Conservation (phyloP, 2,329 filamentous ascomycete species). For the Pseudodiploospora longispora region DNA sequence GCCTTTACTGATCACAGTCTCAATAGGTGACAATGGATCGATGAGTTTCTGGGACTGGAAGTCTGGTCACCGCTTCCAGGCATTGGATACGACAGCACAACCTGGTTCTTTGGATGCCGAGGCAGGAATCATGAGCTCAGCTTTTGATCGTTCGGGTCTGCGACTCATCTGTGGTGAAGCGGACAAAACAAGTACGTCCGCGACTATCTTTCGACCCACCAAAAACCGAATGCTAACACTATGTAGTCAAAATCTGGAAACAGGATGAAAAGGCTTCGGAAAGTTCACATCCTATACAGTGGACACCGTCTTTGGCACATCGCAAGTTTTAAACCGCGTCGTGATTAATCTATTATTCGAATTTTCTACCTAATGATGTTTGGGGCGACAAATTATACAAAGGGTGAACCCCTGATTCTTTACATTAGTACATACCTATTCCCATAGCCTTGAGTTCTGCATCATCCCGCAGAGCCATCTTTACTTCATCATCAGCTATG, state of each 20-base stretch:
- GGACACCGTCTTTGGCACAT: constrained; percentile 74
- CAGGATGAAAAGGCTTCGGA: constrained; percentile 84
- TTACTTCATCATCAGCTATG: constrained; percentile 85
- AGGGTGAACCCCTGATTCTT: too few species aligned
- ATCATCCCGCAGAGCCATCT: constrained; percentile 81
- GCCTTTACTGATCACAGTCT: neutral
- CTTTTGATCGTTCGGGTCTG: constrained; percentile 81
- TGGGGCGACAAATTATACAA: too few species aligned
- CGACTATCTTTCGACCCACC: neutral
- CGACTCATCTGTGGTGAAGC: constrained; percentile 90
- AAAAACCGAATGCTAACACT: neutral
- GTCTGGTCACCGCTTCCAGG: constrained; percentile 84
- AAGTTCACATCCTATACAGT: constrained; percentile 84
- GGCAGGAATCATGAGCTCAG: constrained; percentile 88
- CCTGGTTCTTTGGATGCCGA: constrained; percentile 92
- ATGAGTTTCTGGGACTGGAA: constrained; percentile 99
- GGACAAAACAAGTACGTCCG: constrained; percentile 73
- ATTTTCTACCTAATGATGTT: too few species aligned
- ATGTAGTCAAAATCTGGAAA: constrained; percentile 85
- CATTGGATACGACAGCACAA: constrained; percentile 83
- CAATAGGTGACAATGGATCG: constrained; percentile 72
- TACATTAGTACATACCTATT: constrained; percentile 34
- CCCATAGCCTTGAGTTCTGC: constrained; percentile 76
- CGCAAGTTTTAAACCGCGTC: constrained; percentile 55
- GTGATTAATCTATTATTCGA: neutral